These are phyloP conservation scores for Yarrowia keelungensis DNA, from an alignment of 805 yeast species.

Conservation along the genomic window DNA sequence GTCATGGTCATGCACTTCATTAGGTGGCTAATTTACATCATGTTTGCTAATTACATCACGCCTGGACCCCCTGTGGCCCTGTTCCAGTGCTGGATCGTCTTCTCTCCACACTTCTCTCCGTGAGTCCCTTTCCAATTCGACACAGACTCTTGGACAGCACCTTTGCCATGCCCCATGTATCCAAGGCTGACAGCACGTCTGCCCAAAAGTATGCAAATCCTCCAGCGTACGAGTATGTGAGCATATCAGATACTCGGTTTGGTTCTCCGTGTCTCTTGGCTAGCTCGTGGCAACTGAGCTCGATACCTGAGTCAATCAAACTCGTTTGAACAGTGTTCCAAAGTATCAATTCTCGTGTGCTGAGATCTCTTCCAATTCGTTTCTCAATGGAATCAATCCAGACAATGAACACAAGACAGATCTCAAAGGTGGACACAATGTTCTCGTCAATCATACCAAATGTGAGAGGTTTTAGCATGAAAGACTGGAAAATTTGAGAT, in stretches of 20 bases:
- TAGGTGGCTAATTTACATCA: constrained; percentile 27
- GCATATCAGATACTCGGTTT: neutral
- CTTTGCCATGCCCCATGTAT: constrained; percentile 46
- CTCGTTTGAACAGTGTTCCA: constrained; percentile 44
- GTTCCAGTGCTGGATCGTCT: constrained; percentile 26
- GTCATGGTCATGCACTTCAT: constrained; percentile 3
- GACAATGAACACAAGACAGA: constrained; percentile 45
- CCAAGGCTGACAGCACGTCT: constrained; percentile 44
- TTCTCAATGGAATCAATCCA: constrained; percentile 48
- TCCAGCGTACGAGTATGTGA: constrained; percentile 39
- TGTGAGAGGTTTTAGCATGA: constrained; percentile 44
- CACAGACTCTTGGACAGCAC: constrained; percentile 43
- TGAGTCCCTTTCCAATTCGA: constrained; percentile 33
- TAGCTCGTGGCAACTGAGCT: constrained; percentile 33
- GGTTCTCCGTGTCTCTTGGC: constrained; percentile 31
- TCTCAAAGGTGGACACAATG: constrained; percentile 45
- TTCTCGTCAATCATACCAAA: constrained; percentile 43
- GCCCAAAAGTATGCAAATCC: constrained; percentile 46
- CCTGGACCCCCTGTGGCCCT: neutral
- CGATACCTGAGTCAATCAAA: constrained; percentile 42
- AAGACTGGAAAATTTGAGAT: constrained; percentile 43
- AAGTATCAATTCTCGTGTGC: constrained; percentile 41
- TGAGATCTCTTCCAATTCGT: constrained; percentile 32
- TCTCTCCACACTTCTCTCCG: constrained; percentile 31
- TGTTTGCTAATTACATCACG: neutral